Base-by-base conservation (phyloP, 2,329 filamentous ascomycete species). In the Pseudogymnoascus verrucosus region DNA sequence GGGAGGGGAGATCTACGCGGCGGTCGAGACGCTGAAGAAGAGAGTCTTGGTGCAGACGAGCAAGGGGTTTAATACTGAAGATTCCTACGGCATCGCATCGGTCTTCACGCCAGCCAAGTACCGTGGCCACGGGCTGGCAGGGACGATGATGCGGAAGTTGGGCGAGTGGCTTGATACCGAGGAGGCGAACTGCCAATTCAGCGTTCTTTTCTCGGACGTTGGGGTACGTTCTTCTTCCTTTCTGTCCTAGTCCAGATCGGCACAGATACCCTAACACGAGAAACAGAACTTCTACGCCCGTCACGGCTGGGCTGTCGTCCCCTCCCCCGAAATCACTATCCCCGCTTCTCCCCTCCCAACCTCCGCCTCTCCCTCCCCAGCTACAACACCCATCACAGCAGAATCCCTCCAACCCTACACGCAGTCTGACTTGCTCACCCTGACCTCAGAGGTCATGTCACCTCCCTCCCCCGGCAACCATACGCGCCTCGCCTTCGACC, bases 221-320 rank as follows among this genome's bases (percentile, higher is more conserved):
- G 44, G 44, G 14, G 44, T 54, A 54, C 14, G 26, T 31, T 31
- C 8, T 10, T 8, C 28, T 10, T 31, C 28, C 28, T 31, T 8
- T 31, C 7, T 7, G 7, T 8, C 28, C 6, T 31, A 31, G 8
- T 3, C 37, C n/a, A 16, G 6, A 16, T 16, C 37, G n/a, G n/a
- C n/a, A 16, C 16, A 16, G 28, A 31, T 7, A 8, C 16, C 2
- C 44, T 54, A 54, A 54, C 44, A 10, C 3, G 23, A 54, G 14
- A 31, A 31, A 31, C 23, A 54, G n/a, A 65, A 68, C 3, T 73
- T 75, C 65, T 77, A 75, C 62, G 64, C 70, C 36, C 67, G 66
- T 14, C 67, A 77, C 6, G 76, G 76, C 36, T 78, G 72, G 76
- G 64, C 67, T 19, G 69, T 72, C 2, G 71, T 72, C 60, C 68